Percentiles rank a stretch among this genome's conserved stretches.
phyloP scores from a whole-genome alignment of 177 flowering plant species.

The Vitis hybrid region DNA sequence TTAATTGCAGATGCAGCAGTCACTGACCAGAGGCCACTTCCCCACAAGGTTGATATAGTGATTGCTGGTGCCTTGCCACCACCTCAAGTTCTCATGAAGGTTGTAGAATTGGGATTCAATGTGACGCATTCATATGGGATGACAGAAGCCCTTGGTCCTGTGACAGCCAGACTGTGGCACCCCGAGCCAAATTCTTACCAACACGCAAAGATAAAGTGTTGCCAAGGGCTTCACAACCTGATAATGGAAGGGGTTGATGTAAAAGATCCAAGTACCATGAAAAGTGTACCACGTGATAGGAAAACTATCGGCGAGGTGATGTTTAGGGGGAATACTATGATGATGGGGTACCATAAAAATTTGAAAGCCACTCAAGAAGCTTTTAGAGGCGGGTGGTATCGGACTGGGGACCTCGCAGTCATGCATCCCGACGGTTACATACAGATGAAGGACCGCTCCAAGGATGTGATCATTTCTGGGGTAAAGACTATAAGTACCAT shows the following conservation, averaged over 20 bases:
- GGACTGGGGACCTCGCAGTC: slow-evolving; percentile 64
- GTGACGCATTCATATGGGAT: slow-evolving; percentile 63
- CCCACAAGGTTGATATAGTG: slow-evolving; percentile 45
- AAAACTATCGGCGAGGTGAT: slow-evolving; percentile 68
- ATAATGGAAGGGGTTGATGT: slow-evolving; percentile 57
- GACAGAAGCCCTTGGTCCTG: slow-evolving; percentile 76
- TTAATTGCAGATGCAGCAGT: slow-evolving; percentile 47
- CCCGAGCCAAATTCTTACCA: slow-evolving; percentile 56
- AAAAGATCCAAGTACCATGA: slow-evolving; percentile 55
- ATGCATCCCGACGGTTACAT: slow-evolving; percentile 58
- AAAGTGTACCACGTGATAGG: slow-evolving; percentile 60
- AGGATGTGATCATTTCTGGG: slow-evolving; percentile 68
- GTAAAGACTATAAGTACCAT: slow-evolving; percentile 73
- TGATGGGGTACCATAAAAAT: slow-evolving; percentile 70
- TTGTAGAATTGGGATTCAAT: slow-evolving; percentile 61
- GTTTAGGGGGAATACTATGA: slow-evolving; percentile 75
- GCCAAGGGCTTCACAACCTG: slow-evolving; percentile 62
- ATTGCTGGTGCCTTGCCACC: slow-evolving; percentile 73
- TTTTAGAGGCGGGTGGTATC: slow-evolving; percentile 68
- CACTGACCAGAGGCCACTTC: slow-evolving; percentile 38
- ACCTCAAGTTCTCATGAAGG: slow-evolving; percentile 40
- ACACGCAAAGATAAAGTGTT: slow-evolving; percentile 31
- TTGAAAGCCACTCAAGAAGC: slow-evolving; percentile 53
- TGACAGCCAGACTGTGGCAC: slow-evolving; percentile 55
- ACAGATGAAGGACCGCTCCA: slow-evolving; percentile 64